Conservation (phyloP, 2,329 filamentous ascomycete species). For the Ophiocordyceps robertsii region DNA sequence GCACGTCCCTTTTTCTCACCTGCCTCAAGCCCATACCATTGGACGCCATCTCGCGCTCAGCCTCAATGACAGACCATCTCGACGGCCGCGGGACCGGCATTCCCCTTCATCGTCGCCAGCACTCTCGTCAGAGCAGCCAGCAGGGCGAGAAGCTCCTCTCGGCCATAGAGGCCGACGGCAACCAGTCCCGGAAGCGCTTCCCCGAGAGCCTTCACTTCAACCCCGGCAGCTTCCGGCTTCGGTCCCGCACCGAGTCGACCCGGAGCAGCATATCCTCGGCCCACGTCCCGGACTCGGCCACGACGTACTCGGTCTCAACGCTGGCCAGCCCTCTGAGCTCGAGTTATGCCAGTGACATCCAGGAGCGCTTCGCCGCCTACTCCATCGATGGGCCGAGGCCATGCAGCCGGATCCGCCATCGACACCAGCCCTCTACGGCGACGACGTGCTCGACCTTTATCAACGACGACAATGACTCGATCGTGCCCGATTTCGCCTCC, state of each 20-base stretch:
- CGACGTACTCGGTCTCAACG: slow-evolving; percentile 20
- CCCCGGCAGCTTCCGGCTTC: slow-evolving; percentile 13
- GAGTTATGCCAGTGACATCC: slow-evolving; percentile 19
- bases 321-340: slow-evolving; percentile 23
- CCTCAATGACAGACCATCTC: slow-evolving; percentile 5
- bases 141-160: slow-evolving; percentile 8
- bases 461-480: slow-evolving; percentile 20
- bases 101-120: slow-evolving; percentile 4
- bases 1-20: too few relatives aligned
- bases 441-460: slow-evolving; percentile 25
- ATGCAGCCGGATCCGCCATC: slow-evolving; percentile 16
- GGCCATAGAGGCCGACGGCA: slow-evolving; percentile 6
- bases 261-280: slow-evolving; percentile 24
- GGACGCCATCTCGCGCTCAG: background rate
- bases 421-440: slow-evolving; percentile 17
- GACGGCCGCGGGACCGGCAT: slow-evolving; percentile 3
- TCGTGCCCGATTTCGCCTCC: slow-evolving; percentile 9
- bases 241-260: slow-evolving; percentile 23
- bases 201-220: slow-evolving; percentile 18
- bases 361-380: slow-evolving; percentile 16
- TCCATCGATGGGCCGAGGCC: slow-evolving; percentile 12
- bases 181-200: slow-evolving; percentile 9
- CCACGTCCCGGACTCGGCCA: slow-evolving; percentile 23
- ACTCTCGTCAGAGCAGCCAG: slow-evolving; percentile 3
- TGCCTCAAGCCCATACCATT: too few relatives aligned